A percentile compares a stretch with the other conserved stretches of the same genome.
These are phyloP conservation scores for Ogataea philodendri DNA, from an alignment of 805 yeast genomes.

Conservation along the genomic window DNA sequence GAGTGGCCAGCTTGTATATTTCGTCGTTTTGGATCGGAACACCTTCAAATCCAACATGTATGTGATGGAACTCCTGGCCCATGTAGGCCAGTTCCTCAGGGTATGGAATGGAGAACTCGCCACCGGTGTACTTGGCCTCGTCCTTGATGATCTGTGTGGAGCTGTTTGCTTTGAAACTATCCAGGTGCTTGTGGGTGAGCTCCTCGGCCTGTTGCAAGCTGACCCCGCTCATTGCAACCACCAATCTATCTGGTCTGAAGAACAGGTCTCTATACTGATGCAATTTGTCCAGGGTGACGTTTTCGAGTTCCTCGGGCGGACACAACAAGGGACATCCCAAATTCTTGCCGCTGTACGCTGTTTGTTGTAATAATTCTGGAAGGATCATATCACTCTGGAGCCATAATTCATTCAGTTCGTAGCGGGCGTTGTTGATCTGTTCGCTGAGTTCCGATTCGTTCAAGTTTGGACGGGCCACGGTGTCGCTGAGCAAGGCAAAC, in stretches of 20 bases:
- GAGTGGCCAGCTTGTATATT: constrained; percentile 83
- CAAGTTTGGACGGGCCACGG: constrained; percentile 69
- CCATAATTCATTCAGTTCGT: constrained; percentile 81
- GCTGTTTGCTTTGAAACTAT: constrained; percentile 47
- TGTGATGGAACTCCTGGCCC: constrained; percentile 74
- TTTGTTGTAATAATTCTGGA: constrained; percentile 86
- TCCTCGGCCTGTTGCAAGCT: constrained; percentile 65
- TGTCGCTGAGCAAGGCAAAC: constrained; percentile 73
- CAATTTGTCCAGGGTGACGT: constrained; percentile 52
- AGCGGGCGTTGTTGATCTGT: constrained; percentile 69
- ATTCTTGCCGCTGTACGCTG: constrained; percentile 71
- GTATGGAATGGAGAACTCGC: constrained; percentile 53
- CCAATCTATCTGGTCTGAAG: constrained; percentile 77
- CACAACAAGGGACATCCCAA: constrained; percentile 85
- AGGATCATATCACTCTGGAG: constrained; percentile 78
- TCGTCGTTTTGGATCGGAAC: constrained; percentile 80
- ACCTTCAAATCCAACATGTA: constrained; percentile 87
- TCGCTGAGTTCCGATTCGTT: constrained; percentile 69
- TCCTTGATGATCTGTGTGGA: constrained; percentile 29
- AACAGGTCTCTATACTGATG: constrained; percentile 57
- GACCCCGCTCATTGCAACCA: constrained; percentile 86
- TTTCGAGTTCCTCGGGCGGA: constrained; percentile 64
- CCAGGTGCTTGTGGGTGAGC: constrained; percentile 61
- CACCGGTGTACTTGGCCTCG: constrained; percentile 56
- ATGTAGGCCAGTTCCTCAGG: constrained; percentile 59